Conservation (phyloP, 106 monocot genomes). For the Allium sativum region DNA sequence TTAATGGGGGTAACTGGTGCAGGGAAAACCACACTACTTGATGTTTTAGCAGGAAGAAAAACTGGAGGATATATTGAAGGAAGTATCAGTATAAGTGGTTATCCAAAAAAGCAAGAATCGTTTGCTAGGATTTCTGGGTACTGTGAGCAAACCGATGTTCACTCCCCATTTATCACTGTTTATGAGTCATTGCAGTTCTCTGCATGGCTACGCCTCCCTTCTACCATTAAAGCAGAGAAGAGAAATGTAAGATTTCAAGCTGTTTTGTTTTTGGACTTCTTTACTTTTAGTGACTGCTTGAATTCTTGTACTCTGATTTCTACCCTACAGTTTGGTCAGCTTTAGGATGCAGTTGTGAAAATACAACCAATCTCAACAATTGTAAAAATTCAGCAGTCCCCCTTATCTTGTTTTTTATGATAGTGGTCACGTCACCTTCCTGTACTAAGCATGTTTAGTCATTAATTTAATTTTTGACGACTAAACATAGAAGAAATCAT, state of each 20-base stretch:
- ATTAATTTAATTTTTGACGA: too few relatives aligned
- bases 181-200: constrained; percentile 36
- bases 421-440: too few relatives aligned
- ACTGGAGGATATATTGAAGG: constrained; percentile 35
- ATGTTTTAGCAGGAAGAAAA: constrained; percentile 42
- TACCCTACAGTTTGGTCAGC: too few relatives aligned
- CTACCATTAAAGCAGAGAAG: constrained; percentile 3
- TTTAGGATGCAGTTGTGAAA: too few relatives aligned
- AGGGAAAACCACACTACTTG: constrained; percentile 43
- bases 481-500: too few relatives aligned
- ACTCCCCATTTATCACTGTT: constrained; percentile 34
- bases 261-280: background rate
- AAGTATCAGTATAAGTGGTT: constrained; percentile 27
- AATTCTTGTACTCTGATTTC: too few relatives aligned
- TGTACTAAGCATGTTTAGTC: too few relatives aligned
- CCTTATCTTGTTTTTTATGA: too few relatives aligned
- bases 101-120: constrained; percentile 31
- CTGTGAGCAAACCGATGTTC: constrained; percentile 38
- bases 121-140: constrained; percentile 34
- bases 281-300: background rate
- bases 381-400: too few relatives aligned
- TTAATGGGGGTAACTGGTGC: constrained; percentile 38
- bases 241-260: constrained; percentile 12
- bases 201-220: constrained; percentile 31
- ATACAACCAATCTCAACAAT: too few relatives aligned